Evolutionary conservation across 1,284 basidiomycete genomes (phyloP).

Genomic region (Cutaneotrichosporon cyanovorans): DNA sequence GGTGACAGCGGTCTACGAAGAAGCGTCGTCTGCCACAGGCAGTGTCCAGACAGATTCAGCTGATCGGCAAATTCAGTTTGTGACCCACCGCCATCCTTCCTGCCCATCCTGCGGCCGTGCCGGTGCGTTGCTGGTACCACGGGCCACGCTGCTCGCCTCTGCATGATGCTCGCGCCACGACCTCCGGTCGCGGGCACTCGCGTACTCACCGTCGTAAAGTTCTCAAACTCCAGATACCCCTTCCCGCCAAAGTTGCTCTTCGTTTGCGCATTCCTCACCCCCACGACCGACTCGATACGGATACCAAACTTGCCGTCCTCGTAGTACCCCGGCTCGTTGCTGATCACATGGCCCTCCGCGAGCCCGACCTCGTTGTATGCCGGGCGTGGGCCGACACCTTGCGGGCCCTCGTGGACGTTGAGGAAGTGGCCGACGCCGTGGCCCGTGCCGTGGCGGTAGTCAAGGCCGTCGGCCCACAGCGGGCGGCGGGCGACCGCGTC

Average conservation of each 20-base stretch:
- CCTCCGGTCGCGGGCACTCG: too few species aligned
- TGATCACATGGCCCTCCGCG: conserved; percentile 78
- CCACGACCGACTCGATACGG: conserved; percentile 81
- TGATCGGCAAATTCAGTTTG: too few species aligned
- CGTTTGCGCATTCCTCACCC: conserved; percentile 65
- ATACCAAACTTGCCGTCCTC: conserved; percentile 87
- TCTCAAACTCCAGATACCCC: conserved; percentile 74
- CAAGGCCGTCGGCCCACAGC: conserved; percentile 84
- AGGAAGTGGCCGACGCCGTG: conserved; percentile 89
- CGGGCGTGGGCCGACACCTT: conserved; percentile 74
- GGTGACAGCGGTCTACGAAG: too few species aligned
- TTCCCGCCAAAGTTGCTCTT: conserved; percentile 77
- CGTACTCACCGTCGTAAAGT: conserved; percentile 68
- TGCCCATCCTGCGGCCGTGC: too few species aligned
- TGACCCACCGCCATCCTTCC: background rate
- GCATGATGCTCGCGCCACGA: too few species aligned
- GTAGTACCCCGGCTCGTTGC: conserved; percentile 93
- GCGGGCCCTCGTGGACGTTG: conserved; percentile 90
- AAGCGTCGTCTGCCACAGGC: too few species aligned
- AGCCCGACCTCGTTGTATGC: conserved; percentile 56
- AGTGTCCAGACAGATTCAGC: too few species aligned
- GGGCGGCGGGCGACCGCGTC: conserved; percentile 77
- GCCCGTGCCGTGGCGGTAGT: conserved; percentile 72
- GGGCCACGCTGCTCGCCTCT: too few species aligned
- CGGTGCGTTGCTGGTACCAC: too few species aligned